Evolutionary conservation across 768 basidiomycete genomes (phyloP).

Genomic region (Tremella mesenterica): DNA sequence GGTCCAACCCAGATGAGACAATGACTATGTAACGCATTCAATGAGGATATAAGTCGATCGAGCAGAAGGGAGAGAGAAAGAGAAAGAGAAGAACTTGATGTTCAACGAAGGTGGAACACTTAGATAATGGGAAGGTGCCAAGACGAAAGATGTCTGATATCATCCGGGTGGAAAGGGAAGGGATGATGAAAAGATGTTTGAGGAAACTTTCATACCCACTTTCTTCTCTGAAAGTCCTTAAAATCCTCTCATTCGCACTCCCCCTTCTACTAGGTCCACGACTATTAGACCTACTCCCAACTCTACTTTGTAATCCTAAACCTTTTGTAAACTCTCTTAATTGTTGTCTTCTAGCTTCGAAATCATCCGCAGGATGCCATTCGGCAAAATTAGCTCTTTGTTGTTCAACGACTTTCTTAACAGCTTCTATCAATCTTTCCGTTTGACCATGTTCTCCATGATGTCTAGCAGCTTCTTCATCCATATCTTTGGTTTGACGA

Average conservation of each 20-base stretch:
- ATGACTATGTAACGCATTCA: too few species aligned
- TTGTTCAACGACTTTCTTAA: constrained; percentile 35
- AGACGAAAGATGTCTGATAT: neutral
- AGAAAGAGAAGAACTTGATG: too few species aligned
- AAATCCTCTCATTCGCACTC: constrained; percentile 12
- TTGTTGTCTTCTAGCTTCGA: constrained; percentile 27
- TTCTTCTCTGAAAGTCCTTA: constrained; percentile 5
- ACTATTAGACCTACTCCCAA: constrained; percentile 32
- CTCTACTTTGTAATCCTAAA: constrained; percentile 15
- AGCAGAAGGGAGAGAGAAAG: too few species aligned
- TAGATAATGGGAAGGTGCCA: neutral
- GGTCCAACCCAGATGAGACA: too few species aligned
- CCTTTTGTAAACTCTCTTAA: constrained; percentile 30
- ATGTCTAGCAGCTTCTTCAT: constrained; percentile 24
- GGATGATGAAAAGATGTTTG: too few species aligned
- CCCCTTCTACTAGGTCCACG: constrained; percentile 8
- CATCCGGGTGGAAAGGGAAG: too few species aligned
- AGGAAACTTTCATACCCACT: constrained; percentile 3
- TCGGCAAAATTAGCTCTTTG: constrained; percentile 27
- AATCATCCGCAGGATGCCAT: constrained; percentile 37
- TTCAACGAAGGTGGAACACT: too few species aligned
- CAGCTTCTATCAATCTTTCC: constrained; percentile 35
- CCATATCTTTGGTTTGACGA: constrained; percentile 37
- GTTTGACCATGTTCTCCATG: constrained; percentile 10
- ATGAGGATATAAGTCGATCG: too few species aligned